Conservation (phyloP, 495 filamentous ascomycete species). For the Gamarada debralockiae region DNA sequence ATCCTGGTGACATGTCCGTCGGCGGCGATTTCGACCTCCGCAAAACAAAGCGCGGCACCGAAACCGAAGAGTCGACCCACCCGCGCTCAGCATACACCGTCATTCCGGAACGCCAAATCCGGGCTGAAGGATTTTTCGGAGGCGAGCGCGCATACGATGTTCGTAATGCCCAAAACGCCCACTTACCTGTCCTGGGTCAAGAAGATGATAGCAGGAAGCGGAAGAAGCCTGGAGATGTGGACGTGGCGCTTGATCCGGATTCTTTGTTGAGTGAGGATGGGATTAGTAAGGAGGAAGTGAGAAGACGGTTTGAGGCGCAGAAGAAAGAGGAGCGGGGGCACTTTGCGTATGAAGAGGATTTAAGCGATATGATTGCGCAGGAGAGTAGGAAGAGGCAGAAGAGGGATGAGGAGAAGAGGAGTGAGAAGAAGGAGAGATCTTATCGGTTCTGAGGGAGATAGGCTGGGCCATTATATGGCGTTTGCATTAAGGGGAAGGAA, state of each 20-base stretch:
- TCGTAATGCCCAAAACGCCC: constrained; percentile 38
- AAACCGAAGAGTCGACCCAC: constrained; percentile 76
- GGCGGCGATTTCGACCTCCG: constrained; percentile 88
- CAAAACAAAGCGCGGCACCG: constrained; percentile 79
- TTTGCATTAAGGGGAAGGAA: too few relatives aligned
- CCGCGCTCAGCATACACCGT: constrained; percentile 83
- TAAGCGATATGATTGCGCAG: constrained; percentile 94
- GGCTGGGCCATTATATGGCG: too few relatives aligned
- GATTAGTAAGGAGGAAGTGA: constrained; percentile 57
- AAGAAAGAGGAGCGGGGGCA: constrained; percentile 68
- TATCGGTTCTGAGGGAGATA: constrained; percentile 23
- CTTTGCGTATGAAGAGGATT: constrained; percentile 78
- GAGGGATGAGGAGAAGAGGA: constrained; percentile 73
- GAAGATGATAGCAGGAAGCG: constrained; percentile 78
- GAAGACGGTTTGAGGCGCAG: constrained; percentile 67
- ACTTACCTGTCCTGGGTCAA: constrained; percentile 70
- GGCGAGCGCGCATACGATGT: constrained; percentile 92
- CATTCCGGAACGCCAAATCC: constrained; percentile 79
- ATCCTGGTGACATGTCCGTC: constrained; percentile 63
- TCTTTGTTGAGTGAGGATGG: constrained; percentile 65
- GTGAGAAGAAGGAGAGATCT: constrained; percentile 35
- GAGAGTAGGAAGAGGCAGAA: constrained; percentile 87
- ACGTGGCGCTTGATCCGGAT: constrained; percentile 85
- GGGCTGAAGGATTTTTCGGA: constrained; percentile 90
- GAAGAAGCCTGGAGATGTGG: constrained; percentile 93